Evolutionary conservation across 805 yeast genomes (phyloP).

Genomic region (Cyberlindnera galapagoensis): DNA sequence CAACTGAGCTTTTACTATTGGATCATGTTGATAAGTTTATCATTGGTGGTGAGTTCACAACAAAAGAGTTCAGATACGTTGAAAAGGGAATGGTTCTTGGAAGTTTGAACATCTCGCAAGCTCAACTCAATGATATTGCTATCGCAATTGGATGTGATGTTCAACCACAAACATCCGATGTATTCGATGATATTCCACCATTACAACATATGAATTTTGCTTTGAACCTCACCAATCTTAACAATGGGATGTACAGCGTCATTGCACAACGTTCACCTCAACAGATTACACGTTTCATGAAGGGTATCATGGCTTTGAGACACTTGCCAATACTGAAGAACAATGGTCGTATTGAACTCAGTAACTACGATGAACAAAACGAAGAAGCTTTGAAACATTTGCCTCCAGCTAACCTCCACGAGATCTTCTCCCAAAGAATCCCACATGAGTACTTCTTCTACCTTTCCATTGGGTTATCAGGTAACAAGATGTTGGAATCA

Average conservation of each 20-base stretch:
- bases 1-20: constrained; percentile 69
- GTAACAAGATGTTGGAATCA: constrained; percentile 57
- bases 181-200: constrained; percentile 28
- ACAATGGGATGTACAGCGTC: constrained; percentile 42
- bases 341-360: constrained; percentile 64
- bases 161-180: constrained; percentile 58
- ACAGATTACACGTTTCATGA: constrained; percentile 35
- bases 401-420: constrained; percentile 72
- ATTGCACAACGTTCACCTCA: constrained; percentile 24
- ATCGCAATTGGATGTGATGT: constrained; percentile 73
- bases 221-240: constrained; percentile 32
- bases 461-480: constrained; percentile 68
- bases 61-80: constrained; percentile 60
- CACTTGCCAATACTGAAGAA: constrained; percentile 68
- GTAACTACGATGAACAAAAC: constrained; percentile 31
- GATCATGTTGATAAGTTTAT: constrained; percentile 64
- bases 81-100: constrained; percentile 50
- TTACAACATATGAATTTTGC: constrained; percentile 28
- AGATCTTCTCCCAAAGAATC: constrained; percentile 72
- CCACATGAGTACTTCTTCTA: constrained; percentile 85
- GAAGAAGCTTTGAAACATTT: constrained; percentile 3
- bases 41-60: constrained; percentile 59
- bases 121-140: constrained; percentile 69
- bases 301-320: constrained; percentile 62
- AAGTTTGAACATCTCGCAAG: constrained; percentile 54